Percentiles rank a stretch among this genome's conserved stretches.
phyloP scores from a whole-genome alignment of 352 stramenopile genomes.

The Pythium vanterpoolii region DNA sequence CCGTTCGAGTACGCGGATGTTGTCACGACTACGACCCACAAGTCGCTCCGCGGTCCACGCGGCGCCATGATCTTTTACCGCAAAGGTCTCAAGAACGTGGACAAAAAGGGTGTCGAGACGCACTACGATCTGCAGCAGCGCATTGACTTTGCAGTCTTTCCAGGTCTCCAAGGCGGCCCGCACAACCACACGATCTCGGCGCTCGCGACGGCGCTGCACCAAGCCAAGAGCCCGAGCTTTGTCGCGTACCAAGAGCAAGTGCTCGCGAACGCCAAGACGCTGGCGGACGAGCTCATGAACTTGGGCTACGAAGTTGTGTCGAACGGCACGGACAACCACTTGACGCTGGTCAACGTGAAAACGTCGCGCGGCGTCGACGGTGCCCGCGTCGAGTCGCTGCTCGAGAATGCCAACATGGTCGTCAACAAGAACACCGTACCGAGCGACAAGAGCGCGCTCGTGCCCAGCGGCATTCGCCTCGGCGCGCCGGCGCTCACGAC shows the following conservation, averaged over 20 bases:
- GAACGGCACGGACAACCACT: slow-evolving; percentile 98
- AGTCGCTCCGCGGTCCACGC: slow-evolving; percentile 97
- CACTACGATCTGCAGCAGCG: slow-evolving; percentile 96
- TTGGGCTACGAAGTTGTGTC: slow-evolving; percentile 96
- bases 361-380: slow-evolving; percentile 91
- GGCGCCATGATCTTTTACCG: slow-evolving; percentile 99
- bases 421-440: slow-evolving; percentile 99
- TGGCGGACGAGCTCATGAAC: slow-evolving; percentile 87
- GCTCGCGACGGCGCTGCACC: slow-evolving; percentile 96
- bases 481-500: slow-evolving; percentile 95
- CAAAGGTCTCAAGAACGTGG: slow-evolving; percentile 91
- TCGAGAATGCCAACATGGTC: slow-evolving; percentile 97
- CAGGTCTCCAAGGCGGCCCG: slow-evolving; percentile 96
- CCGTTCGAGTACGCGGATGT: slow-evolving; percentile 98
- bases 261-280: slow-evolving; percentile 86
- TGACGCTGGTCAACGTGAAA: slow-evolving; percentile 97
- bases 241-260: slow-evolving; percentile 98
- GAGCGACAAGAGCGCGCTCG: slow-evolving; percentile 96
- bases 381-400: slow-evolving; percentile 94
- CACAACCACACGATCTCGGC: slow-evolving; percentile 99
- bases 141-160: slow-evolving; percentile 99
- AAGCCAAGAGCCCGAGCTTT: slow-evolving; percentile 94
- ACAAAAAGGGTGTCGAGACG: slow-evolving; percentile 95
- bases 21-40: slow-evolving; percentile 99
- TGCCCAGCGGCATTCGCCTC: slow-evolving; percentile 96